Conservation (phyloP, 192 early-diverging fungal species). For the Rhizophagus clarus region DNA sequence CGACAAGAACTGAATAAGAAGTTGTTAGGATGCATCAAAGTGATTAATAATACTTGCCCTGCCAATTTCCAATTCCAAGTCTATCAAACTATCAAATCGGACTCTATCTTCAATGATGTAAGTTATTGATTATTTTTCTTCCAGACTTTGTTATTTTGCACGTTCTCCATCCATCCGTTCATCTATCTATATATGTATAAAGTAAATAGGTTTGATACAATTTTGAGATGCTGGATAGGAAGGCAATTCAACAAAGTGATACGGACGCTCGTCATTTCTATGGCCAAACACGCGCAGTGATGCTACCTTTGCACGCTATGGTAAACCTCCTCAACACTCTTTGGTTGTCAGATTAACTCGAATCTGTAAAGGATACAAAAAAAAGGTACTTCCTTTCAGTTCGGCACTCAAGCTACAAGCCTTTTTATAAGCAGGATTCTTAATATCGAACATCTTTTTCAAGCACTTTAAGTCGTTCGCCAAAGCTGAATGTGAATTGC, state of each 20-base stretch:
- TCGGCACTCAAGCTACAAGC: no score
- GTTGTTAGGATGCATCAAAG: no score
- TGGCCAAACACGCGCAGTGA: neutral
- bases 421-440: no score
- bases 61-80: slow-evolving; percentile 5
- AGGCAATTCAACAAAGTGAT: slow-evolving; percentile 30
- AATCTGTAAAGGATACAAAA: no score
- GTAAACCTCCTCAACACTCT: slow-evolving; percentile 10
- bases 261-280: neutral
- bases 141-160: slow-evolving; percentile 11
- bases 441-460: no score
- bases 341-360: neutral
- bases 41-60: slow-evolving; percentile 1
- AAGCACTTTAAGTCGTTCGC: no score
- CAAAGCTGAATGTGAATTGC: no score
- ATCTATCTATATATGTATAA: neutral
- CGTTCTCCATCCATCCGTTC: neutral
- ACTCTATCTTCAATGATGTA: neutral
- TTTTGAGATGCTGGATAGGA: slow-evolving; percentile 4
- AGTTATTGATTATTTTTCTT: neutral
- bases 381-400: no score
- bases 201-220: neutral
- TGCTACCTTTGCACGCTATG: neutral
- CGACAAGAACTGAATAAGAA: no score
- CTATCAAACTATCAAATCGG: neutral